A percentile compares a stretch with the other conserved stretches of the same genome.
Conservation (phyloP, 768 basidiomycete genomes). For the Lepiota venenata region DNA sequence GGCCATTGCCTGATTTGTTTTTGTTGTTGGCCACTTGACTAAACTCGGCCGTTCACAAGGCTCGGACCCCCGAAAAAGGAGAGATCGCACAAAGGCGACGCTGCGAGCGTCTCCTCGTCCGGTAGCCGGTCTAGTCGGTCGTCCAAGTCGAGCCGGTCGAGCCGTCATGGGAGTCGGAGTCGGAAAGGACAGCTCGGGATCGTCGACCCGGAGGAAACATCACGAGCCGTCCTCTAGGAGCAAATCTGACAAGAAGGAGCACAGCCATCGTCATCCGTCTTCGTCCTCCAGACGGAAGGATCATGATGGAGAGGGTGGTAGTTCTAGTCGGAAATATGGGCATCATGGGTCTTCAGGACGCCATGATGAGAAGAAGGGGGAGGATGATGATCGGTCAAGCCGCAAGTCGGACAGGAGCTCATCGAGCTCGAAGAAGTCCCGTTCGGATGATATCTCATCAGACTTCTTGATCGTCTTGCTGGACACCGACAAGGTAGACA, state of each 20-base stretch:
- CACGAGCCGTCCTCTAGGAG: conserved; percentile 9
- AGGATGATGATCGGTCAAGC: conserved; percentile 17
- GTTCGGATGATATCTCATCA: conserved; percentile 5
- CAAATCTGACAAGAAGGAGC: conserved; percentile 9
- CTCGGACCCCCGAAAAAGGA: conserved; percentile 16
- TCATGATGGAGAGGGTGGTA: conserved; percentile 18
- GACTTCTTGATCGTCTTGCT: conserved; percentile 38
- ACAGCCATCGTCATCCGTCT: not conserved
- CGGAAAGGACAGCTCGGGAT: conserved; percentile 3
- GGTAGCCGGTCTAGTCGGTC: conserved; percentile 26
- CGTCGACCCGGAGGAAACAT: conserved; percentile 3
- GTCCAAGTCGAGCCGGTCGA: conserved; percentile 25
- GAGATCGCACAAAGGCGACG: conserved; percentile 11
- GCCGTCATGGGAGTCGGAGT: conserved; percentile 10
- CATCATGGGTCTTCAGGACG: conserved; percentile 8
- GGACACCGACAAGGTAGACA: conserved; percentile 28
- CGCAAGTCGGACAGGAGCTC: conserved; percentile 10
- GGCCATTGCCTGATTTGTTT: not conserved
- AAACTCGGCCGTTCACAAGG: conserved; percentile 5
- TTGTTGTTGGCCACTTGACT: not conserved
- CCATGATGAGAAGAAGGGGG: conserved; percentile 15
- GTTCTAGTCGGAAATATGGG: not conserved
- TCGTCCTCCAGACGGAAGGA: conserved; percentile 15
- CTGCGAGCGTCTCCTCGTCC: conserved; percentile 23
- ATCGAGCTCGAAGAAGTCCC: conserved; percentile 13